Conservation (phyloP, 2,329 filamentous ascomycete genomes). For the Hirsutella rhossiliensis region DNA sequence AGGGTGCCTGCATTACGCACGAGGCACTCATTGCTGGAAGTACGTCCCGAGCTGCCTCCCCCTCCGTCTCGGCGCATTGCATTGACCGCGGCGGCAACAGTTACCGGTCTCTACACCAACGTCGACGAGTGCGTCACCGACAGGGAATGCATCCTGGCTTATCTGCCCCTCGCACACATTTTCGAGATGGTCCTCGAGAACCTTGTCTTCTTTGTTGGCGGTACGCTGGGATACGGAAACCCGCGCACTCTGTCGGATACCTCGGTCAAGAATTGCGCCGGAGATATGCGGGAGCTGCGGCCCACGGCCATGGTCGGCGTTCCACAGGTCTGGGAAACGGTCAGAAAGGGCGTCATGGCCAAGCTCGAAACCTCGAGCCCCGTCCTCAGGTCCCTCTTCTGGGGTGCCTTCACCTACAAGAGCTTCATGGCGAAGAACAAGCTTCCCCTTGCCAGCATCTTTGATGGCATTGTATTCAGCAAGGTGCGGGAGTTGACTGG, state of each 20-base stretch:
- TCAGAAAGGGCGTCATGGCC: conserved; percentile 83
- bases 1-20: conserved; percentile 78
- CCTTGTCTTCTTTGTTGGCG: conserved; percentile 76
- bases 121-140: conserved; percentile 69
- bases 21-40: conserved; percentile 63
- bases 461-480: conserved; percentile 81
- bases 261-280: conserved; percentile 79
- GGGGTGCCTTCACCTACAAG: conserved; percentile 49
- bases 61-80: not conserved
- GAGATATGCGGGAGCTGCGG: conserved; percentile 84
- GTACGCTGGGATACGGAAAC: conserved; percentile 86
- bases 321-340: conserved; percentile 91
- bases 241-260: conserved; percentile 77
- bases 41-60: conserved; percentile 23
- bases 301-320: conserved; percentile 90
- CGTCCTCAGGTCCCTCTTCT: conserved; percentile 70
- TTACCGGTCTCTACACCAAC: conserved; percentile 69
- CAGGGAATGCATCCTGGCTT: conserved; percentile 72
- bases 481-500: conserved; percentile 87
- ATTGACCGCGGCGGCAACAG: conserved; percentile 13
- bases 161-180: conserved; percentile 90
- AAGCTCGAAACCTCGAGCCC: conserved; percentile 63
- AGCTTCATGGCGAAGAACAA: conserved; percentile 43
- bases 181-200: conserved; percentile 96
- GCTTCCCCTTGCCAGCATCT: conserved; percentile 52